Evolutionary conservation across 2,329 filamentous ascomycete species (phyloP), one percentile per base, ranked within the genome.

Genomic region (Cladosporium halotolerans): DNA sequence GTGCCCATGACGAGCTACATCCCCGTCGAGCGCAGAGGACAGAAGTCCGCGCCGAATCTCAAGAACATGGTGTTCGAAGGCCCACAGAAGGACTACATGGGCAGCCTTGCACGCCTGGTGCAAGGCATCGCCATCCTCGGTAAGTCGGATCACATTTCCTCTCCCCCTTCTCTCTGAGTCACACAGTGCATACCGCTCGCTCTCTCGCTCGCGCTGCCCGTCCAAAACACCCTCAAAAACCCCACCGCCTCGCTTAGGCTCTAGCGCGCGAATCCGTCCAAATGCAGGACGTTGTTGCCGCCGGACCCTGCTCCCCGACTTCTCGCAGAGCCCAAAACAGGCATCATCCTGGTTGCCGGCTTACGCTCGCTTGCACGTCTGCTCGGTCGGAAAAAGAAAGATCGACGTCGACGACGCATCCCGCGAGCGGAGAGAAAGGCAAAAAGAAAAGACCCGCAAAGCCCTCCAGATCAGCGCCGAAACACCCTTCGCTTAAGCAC

Each of bases 121-220:
- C 93, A 97, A 73, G 89, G 91, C 59, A 92, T 85, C 51, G 93
- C 97, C 73, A 82, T 91, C 54, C 78, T 99, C 67, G 93, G 93
- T 96, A 79, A 77, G 84, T 62, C 13, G 19, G 44, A 48, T 43
- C 31, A 52, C 18, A 46, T 45, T 34, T 54, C 33, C 34, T 39
- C 36, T 28, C 23, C 23, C 23, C 46, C 32, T 34, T 51, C 32
- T 34, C 33, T 34, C 45, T 42, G 34, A 34, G 39, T 36, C 47
- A 28, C 41, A 14, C 18, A 28, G 23, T 7, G 23, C 23, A 28
- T 28, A 28, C 23, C 23, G 23, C 23, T 28, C 42, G 14, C 40
- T 6, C 42, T 28, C 4, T 7, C 23, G 23, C 23, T 28, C 42
- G 14, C 40, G 16, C 42, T 43, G 19, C 19, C 42, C 42, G 19